Conservation (phyloP, 352 stramenopile genomes). For the Globisporangium parvum region DNA sequence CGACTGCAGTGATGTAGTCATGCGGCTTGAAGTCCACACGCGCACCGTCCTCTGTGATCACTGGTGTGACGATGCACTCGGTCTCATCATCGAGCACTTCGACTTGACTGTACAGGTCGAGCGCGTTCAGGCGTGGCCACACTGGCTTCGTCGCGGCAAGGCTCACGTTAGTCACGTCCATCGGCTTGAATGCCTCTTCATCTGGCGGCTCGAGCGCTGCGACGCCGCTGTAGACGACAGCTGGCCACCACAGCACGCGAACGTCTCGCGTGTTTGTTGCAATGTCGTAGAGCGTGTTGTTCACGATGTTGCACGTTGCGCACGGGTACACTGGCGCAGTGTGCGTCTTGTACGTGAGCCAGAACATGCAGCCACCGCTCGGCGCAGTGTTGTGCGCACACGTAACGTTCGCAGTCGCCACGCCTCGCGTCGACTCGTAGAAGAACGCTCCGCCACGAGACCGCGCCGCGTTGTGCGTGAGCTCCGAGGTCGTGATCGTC, state of each 20-base stretch:
- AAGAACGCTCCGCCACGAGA: constrained; percentile 45
- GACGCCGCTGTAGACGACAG: constrained; percentile 34
- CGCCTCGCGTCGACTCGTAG: constrained; percentile 24
- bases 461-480: constrained; percentile 28
- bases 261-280: constrained; percentile 58
- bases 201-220: constrained; percentile 31
- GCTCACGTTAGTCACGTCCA: constrained; percentile 23
- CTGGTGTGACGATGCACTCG: constrained; percentile 21
- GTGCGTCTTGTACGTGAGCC: constrained; percentile 27
- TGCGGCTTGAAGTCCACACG: constrained; percentile 27
- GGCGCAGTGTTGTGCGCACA: constrained; percentile 33
- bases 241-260: constrained; percentile 52
- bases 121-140: constrained; percentile 50
- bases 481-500: constrained; percentile 15
- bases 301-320: constrained; percentile 23
- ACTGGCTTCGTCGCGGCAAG: constrained; percentile 20
- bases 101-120: constrained; percentile 57
- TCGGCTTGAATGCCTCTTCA: constrained; percentile 38
- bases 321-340: constrained; percentile 26
- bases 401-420: constrained; percentile 16
- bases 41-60: constrained; percentile 4
- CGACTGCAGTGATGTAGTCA: constrained; percentile 15
- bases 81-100: constrained; percentile 54
- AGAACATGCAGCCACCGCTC: constrained; percentile 64
- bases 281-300: constrained; percentile 47